A percentile compares a stretch with the other conserved stretches of the same genome.
Conservation (phyloP, 768 basidiomycete genomes). For the Lepiota venenata region DNA sequence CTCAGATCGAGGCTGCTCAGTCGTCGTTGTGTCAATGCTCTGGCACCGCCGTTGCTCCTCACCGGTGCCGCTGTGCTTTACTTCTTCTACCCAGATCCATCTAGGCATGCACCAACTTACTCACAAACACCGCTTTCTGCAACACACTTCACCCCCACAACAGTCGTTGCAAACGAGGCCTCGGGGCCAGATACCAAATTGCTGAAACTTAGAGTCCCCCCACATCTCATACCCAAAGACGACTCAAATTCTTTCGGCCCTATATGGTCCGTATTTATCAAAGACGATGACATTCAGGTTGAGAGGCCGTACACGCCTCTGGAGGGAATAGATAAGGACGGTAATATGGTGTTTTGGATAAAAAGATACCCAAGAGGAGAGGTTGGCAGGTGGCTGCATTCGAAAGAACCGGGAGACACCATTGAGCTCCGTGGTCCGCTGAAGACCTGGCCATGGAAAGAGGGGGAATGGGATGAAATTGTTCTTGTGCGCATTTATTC, state of each 20-base stretch:
- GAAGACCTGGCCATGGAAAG: constrained; percentile 59
- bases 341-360: constrained; percentile 75
- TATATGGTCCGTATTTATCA: constrained; percentile 78
- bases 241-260: constrained; percentile 28
- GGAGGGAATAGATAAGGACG: constrained; percentile 62
- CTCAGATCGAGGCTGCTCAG: constrained; percentile 6
- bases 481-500: constrained; percentile 54
- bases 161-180: constrained; percentile 47
- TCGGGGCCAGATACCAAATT: constrained; percentile 61
- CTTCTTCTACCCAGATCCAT: constrained; percentile 47
- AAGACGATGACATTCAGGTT: constrained; percentile 87
- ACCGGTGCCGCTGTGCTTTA: constrained; percentile 40
- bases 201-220: constrained; percentile 56
- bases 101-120: constrained; percentile 41
- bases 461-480: constrained; percentile 68
- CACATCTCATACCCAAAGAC: constrained; percentile 29
- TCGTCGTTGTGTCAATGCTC: no score
- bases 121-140: constrained; percentile 37
- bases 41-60: constrained; percentile 31
- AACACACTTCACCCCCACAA: constrained; percentile 57
- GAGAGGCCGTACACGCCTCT: constrained; percentile 85
- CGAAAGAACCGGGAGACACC: constrained; percentile 59
- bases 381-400: constrained; percentile 80
- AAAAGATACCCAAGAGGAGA: constrained; percentile 78
- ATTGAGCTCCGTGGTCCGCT: constrained; percentile 79